Evolutionary conservation across 495 filamentous ascomycete species (phyloP).

Genomic region (Penicillium lividum): DNA sequence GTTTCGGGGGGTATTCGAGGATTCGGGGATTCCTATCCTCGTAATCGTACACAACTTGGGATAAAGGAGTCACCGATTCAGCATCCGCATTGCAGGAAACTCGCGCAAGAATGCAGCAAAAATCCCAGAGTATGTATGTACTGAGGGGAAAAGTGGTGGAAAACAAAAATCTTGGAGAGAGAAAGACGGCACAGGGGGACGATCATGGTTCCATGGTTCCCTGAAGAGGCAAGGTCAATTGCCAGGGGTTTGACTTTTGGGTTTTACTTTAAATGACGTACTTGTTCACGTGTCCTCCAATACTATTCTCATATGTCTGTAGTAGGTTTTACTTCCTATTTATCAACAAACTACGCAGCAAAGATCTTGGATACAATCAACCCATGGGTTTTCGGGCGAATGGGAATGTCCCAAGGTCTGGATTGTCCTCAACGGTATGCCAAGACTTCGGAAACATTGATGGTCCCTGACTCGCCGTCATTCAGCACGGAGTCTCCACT

Average conservation of each 20-base stretch:
- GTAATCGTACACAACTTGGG: slow-evolving; percentile 11
- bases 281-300: neutral
- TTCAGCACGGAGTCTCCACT: slow-evolving; percentile 22
- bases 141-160: slow-evolving; percentile 4
- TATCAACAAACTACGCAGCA: neutral
- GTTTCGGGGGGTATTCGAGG: slow-evolving; percentile 2
- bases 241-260: neutral
- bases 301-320: neutral
- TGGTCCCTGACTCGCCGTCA: slow-evolving; percentile 16
- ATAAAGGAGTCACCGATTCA: slow-evolving; percentile 5
- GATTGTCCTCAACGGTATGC: slow-evolving; percentile 9
- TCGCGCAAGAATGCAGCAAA: slow-evolving; percentile 1
- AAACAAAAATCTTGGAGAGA: neutral
- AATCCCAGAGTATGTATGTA: slow-evolving; percentile 4
- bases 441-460: slow-evolving; percentile 16
- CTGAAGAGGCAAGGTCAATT: slow-evolving; percentile 1
- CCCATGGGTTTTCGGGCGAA: neutral
- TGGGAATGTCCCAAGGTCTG: neutral
- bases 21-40: slow-evolving; percentile 10
- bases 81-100: slow-evolving; percentile 30
- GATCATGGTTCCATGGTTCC: slow-evolving; percentile 8
- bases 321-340: neutral
- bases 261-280: neutral
- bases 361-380: neutral
- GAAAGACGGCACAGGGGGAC: slow-evolving; percentile 4